Base-by-base conservation (phyloP, 805 yeast genomes). In the Danielia oregonensis region DNA sequence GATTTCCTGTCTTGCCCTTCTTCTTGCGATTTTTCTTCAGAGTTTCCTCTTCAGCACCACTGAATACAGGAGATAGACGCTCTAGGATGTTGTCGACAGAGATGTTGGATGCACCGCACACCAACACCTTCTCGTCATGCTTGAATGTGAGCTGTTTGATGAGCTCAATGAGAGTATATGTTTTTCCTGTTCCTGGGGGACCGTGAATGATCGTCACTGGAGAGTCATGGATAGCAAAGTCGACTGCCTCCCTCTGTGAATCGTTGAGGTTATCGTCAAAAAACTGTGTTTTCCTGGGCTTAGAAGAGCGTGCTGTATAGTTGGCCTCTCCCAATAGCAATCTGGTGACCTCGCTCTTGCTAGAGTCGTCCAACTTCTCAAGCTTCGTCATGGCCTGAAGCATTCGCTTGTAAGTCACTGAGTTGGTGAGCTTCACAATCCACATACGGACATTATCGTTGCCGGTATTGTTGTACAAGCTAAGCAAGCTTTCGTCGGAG, bases 21-120 rank as follows among this genome's bases (percentile, higher is more conserved):
- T 26, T 69, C 52, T 25, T 68, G 57, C 26, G 69, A 58, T 36
- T 45, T 33, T 49, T 49, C 30, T 36, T 44, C 24, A 18, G 16
- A 4, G 27, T 32, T 11, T 43, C 40, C 2, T 14, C 17, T 23
- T 14, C 35, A 8, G 36, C 43, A 12, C 35, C 40, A n/a, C 33
- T 40, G 33, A 65, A 63, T 4, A 40, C 44, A 2, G 60, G 57
- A 7, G 69, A 55, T 15, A 91, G 57, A 39, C 97, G 65, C 56
- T 91, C 97, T 30, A 89, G 59, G 11, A 91, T 83, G 0, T 95
- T 91, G 55, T 91, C 97, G 1, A 89, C 95, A 1, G 96, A 78
- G 11, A 88, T 80, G 54, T 91, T 91, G 0, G 97, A 88, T 0
- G 97, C 95, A 0, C 96, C 97, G 62, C 97, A 89, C 0, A 91